Base-by-base conservation (phyloP, 371 early-diverging fungal genomes). In the Mucor lusitanicus region DNA sequence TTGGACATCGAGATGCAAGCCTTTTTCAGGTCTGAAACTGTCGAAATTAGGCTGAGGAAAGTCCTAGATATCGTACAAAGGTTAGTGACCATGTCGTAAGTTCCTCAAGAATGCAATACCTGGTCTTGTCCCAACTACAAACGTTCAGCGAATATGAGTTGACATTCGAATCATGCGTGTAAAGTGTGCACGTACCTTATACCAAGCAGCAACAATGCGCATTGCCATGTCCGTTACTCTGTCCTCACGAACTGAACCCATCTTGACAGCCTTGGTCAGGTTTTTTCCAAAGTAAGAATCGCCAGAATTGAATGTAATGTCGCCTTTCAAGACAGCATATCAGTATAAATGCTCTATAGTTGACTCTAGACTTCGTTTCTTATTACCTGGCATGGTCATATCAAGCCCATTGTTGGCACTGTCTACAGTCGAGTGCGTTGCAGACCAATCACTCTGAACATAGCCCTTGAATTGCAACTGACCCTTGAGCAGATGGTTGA, bases 311-410 rank as follows among this genome's bases (percentile, higher is more conserved):
- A 76, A 78, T 8, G 68, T 69, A 27, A 78, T 75, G 56, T 81
- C 82, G 35, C 77, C 53, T 53, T 23, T 27, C 0, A 25, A 0
- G 3, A 44, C 1, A 5, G 2, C 17, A 1, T 44, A 7, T 44
- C 6, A 44, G 19, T 42, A 30, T 30, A n/a, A n/a, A n/a, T n/a
- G n/a, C n/a, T n/a, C n/a, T n/a, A n/a, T n/a, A n/a, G n/a, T n/a
- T n/a, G n/a, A n/a, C n/a, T n/a, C n/a, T n/a, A n/a, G n/a, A n/a
- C n/a, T n/a, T n/a, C n/a, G n/a, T n/a, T n/a, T n/a, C n/a, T n/a
- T n/a, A n/a, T n/a, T n/a, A 27, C 53, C 85, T 58, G 88, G 87
- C 88, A 90, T 88, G 12, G 80, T 79, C 84, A 88, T 79, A 73
- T 87, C 90, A 42, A 85, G 62, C 6, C 89, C 86, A 59, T 75